These are phyloP conservation scores for Pterulicium gracile DNA, from an alignment of 1,284 basidiomycete genomes.

Conservation along the genomic window DNA sequence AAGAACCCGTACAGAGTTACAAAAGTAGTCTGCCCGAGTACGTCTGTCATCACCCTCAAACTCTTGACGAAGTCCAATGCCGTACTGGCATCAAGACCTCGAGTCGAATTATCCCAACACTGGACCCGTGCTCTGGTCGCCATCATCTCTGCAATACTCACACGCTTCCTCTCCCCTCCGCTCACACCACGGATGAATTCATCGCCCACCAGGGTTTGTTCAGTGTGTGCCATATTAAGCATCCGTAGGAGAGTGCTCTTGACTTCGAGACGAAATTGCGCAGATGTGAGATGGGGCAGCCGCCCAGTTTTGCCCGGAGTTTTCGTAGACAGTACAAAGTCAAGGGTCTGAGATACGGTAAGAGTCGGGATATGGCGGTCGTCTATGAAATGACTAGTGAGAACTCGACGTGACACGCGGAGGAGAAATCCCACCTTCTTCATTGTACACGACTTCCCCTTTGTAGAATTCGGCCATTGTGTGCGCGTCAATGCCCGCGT, in stretches of 20 bases:
- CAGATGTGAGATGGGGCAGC: conserved; percentile 47
- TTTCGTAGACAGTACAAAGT: conserved; percentile 60
- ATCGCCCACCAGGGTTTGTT: conserved; percentile 74
- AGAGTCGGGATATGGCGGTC: conserved; percentile 70
- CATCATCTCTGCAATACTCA: conserved; percentile 84
- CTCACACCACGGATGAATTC: conserved; percentile 79
- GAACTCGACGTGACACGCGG: no score
- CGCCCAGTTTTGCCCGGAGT: conserved; percentile 66
- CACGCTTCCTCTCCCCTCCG: conserved; percentile 81
- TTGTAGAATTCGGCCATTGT: conserved; percentile 62
- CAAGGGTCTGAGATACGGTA: conserved; percentile 63
- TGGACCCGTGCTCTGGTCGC: conserved; percentile 69
- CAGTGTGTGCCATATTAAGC: conserved; percentile 72
- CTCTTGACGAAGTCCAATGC: conserved; percentile 72
- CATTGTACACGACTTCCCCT: conserved; percentile 82
- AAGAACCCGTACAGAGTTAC: conserved; percentile 51
- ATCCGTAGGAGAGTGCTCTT: conserved; percentile 59
- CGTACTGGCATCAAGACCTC: conserved; percentile 81
- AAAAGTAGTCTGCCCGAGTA: conserved; percentile 68
- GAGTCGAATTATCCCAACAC: conserved; percentile 76
- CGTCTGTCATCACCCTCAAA: conserved; percentile 69
- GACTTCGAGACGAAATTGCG: conserved; percentile 47
- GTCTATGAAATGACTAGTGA: no score
- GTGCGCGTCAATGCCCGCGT: conserved; percentile 58
- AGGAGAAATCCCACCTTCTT: conserved; percentile 71